Conservation (phyloP, 1,284 basidiomycete species). For the Pseudozyma hubeiensis region DNA sequence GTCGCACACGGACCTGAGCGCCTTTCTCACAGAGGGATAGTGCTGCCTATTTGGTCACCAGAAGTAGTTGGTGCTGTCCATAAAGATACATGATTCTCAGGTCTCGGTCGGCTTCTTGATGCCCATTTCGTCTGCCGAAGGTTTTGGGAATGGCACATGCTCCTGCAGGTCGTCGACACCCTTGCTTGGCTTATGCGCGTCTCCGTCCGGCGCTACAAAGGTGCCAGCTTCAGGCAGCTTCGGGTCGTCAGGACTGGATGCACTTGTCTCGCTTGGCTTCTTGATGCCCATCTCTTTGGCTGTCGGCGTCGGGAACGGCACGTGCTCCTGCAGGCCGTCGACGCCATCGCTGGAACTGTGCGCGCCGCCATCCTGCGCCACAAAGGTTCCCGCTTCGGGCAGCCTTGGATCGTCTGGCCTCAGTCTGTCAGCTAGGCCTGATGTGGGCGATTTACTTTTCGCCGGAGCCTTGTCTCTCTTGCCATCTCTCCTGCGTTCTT, state of each 20-base stretch:
- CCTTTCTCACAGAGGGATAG: too few species aligned
- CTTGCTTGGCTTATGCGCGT: conserved; percentile 10
- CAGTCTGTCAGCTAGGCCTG: conserved; percentile 1
- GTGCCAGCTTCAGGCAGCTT: conserved; percentile 22
- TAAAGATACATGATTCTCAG: neutral
- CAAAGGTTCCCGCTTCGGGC: conserved; percentile 28
- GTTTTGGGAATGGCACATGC: conserved; percentile 24
- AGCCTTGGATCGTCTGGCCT: conserved; percentile 12
- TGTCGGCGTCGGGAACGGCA: conserved; percentile 20
- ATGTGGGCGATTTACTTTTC: neutral
- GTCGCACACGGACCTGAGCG: too few species aligned
- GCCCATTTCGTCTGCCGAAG: conserved; percentile 24
- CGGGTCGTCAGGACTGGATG: conserved; percentile 9
- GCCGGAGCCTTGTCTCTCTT: neutral
- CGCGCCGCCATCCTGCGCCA: conserved; percentile 14
- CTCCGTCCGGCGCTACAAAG: conserved; percentile 20
- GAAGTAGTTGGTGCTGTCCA: too few species aligned
- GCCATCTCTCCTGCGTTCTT: neutral
- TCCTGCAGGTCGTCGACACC: conserved; percentile 9
- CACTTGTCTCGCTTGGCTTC: conserved; percentile 7
- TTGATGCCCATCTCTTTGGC: conserved; percentile 23
- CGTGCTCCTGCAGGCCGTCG: conserved; percentile 11
- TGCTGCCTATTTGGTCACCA: too few species aligned
- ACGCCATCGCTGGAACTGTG: conserved; percentile 2
- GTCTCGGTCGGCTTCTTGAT: conserved; percentile 29